These are phyloP conservation scores for Penicillium canescens DNA, from an alignment of 495 filamentous ascomycete species.

Conservation along the genomic window DNA sequence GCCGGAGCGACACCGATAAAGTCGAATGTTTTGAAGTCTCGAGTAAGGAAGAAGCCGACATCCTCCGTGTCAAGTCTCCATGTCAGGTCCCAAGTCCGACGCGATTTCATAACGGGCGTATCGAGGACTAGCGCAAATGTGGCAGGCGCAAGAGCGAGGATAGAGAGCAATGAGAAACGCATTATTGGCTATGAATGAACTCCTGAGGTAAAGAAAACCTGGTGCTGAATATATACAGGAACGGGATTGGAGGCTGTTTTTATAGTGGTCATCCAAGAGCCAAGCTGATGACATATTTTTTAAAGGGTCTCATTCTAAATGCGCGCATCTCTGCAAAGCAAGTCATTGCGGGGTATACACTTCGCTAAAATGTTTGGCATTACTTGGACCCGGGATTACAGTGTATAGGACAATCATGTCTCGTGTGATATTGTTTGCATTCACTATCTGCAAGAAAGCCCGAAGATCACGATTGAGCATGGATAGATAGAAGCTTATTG, in stretches of 20 bases:
- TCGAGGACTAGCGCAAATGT: neutral
- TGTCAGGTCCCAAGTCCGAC: constrained; percentile 1
- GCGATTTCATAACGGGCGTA: neutral
- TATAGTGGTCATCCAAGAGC: neutral
- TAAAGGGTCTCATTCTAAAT: neutral
- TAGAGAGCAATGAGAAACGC: constrained; percentile 1
- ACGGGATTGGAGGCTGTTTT: neutral
- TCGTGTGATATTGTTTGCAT: neutral
- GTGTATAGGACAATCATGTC: neutral
- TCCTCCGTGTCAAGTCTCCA: constrained; percentile 1
- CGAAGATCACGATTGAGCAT: neutral
- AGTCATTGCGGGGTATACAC: neutral
- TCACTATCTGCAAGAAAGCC: neutral
- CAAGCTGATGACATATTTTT: neutral
- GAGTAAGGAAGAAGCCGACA: neutral
- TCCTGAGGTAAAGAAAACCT: neutral
- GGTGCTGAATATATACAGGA: neutral
- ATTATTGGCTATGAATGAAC: neutral
- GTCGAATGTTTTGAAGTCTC: constrained; percentile 3
- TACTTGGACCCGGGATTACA: neutral
- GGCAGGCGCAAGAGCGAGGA: neutral
- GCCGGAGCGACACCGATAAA: neutral
- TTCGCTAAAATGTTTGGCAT: neutral
- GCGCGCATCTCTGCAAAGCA: neutral
- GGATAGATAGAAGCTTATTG: neutral